phyloP scores from a whole-genome alignment of 1,284 basidiomycete genomes.

The Irpex sp. region DNA sequence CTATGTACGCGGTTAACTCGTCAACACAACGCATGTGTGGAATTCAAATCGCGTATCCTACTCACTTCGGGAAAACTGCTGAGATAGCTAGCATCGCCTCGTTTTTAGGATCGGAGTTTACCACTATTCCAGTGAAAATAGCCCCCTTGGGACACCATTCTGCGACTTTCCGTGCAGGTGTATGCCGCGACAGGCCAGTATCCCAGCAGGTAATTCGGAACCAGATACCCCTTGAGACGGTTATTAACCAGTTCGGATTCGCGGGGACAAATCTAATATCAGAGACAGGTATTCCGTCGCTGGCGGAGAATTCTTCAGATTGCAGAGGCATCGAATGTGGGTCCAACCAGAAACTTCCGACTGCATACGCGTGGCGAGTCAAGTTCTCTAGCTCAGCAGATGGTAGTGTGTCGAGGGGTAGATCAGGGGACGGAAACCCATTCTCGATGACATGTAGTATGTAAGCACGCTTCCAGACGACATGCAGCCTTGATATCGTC shows the following conservation, averaged over 20 bases:
- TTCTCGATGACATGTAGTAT: conserved; percentile 35
- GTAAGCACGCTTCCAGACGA: conserved; percentile 55
- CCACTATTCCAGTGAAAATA: conserved; percentile 44
- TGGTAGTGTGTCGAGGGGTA: conserved; percentile 28
- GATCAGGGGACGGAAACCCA: conserved; percentile 45
- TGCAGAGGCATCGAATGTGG: conserved; percentile 20
- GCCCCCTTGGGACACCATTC: conserved; percentile 53
- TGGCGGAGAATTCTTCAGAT: conserved; percentile 21
- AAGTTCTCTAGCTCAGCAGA: conserved; percentile 38
- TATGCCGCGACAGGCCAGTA: conserved; percentile 20
- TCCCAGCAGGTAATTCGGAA: conserved; percentile 50
- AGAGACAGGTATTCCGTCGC: conserved; percentile 39
- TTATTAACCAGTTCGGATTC: conserved; percentile 41
- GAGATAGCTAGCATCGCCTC: conserved; percentile 48
- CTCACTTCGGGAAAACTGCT: conserved; percentile 25
- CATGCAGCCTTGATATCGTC: conserved; percentile 38
- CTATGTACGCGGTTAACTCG: conserved; percentile 7
- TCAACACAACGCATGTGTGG: neutral
- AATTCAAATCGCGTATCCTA: conserved; percentile 1
- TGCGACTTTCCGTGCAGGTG: conserved; percentile 25
- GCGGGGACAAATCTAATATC: conserved; percentile 50
- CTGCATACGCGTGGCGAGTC: conserved; percentile 38
- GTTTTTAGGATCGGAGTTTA: conserved; percentile 43
- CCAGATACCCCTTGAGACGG: conserved; percentile 59
- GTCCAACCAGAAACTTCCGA: conserved; percentile 46